Conservation (phyloP, 495 filamentous ascomycete species). For the Aspergillus ostianus region DNA sequence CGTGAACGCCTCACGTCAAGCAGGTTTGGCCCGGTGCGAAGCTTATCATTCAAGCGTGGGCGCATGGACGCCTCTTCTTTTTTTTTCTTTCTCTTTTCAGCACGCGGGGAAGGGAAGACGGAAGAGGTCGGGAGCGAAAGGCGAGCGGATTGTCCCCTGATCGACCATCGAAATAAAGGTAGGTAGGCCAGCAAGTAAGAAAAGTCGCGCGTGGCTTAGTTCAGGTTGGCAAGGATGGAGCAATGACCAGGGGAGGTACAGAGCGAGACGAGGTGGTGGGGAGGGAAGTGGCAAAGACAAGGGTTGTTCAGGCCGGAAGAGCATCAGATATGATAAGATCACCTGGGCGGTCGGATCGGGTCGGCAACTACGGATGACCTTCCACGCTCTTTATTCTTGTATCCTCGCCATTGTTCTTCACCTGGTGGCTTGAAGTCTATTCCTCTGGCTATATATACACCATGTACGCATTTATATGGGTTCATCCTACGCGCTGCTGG, state of each 20-base stretch:
- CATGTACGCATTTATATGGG: background rate
- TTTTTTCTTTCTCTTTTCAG: background rate
- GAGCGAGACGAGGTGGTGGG: constrained; percentile 13
- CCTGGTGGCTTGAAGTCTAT: background rate
- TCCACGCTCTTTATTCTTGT: background rate
- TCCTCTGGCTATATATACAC: background rate
- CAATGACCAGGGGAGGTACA: constrained; percentile 1
- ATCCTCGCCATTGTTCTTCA: too few relatives aligned
- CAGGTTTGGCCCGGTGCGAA: constrained; percentile 13
- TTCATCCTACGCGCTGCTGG: too few relatives aligned
- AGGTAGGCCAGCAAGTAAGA: background rate
- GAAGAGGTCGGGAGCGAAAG: background rate
- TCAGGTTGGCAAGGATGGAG: background rate
- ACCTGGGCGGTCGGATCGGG: constrained; percentile 18
- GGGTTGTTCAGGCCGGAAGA: background rate
- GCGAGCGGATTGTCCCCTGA: background rate
- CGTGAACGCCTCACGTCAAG: constrained; percentile 3
- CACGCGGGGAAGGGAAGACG: background rate
- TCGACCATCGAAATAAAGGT: background rate
- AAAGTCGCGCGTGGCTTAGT: background rate
- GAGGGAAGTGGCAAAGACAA: constrained; percentile 21
- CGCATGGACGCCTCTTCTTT: constrained; percentile 8
- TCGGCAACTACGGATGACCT: constrained; percentile 8
- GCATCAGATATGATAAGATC: constrained; percentile 31
- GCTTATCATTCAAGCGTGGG: constrained; percentile 14